These are phyloP conservation scores for Pseudocercospora macadamiae DNA, from an alignment of 2,329 filamentous ascomycete genomes.

Conservation along the genomic window DNA sequence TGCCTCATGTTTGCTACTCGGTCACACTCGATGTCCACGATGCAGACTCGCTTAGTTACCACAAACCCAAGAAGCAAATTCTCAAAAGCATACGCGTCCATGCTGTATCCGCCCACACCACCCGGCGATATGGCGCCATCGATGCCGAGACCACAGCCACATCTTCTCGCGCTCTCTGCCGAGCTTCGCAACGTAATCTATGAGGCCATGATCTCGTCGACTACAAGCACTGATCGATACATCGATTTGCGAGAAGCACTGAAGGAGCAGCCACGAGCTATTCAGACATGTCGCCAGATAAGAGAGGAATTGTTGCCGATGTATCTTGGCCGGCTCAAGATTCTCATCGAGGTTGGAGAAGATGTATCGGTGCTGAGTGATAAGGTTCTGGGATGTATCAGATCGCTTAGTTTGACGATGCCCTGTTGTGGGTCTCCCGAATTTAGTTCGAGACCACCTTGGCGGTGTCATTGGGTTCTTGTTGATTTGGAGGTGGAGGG, in stretches of 20 bases:
- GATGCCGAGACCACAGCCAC: not conserved
- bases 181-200: conserved; percentile 3
- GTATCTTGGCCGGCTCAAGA: not conserved
- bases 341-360: not conserved
- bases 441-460: not conserved
- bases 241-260: not conserved
- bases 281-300: not conserved
- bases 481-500: not conserved
- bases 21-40: too few relatives aligned
- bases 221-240: not conserved
- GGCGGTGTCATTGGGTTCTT: not conserved
- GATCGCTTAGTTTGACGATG: not conserved
- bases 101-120: not conserved
- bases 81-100: conserved; percentile 1
- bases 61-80: not conserved
- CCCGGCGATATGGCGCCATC: not conserved
- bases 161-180: not conserved
- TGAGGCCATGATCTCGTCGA: not conserved
- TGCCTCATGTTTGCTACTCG: not conserved
- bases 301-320: not conserved
- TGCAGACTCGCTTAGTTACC: too few relatives aligned
- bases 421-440: not conserved
- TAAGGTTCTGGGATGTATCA: not conserved
- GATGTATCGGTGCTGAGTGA: not conserved
- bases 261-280: not conserved